These are phyloP conservation scores for Flaveria linearis DNA, from an alignment of 129 eudicot species.

Conservation along the genomic window DNA sequence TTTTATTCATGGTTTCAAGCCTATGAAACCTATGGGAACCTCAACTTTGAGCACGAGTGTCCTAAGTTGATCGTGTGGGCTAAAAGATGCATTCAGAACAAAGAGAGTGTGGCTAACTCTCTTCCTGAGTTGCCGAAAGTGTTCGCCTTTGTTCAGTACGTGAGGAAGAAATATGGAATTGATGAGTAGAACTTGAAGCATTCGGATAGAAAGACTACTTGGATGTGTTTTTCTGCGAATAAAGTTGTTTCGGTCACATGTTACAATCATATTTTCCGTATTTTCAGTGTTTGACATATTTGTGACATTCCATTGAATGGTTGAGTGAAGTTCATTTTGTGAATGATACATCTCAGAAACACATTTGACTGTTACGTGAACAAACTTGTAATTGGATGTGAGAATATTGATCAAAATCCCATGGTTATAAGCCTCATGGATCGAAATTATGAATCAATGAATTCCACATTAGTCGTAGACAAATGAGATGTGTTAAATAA, in stretches of 20 bases:
- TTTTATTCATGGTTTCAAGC: slow-evolving; percentile 49
- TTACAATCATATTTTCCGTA: not conserved
- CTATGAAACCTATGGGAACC: slow-evolving; percentile 39
- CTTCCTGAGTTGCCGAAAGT: slow-evolving; percentile 36
- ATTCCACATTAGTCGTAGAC: too few species aligned
- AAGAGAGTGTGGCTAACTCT: slow-evolving; percentile 40
- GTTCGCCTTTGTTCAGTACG: slow-evolving; percentile 25
- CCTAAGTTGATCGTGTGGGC: slow-evolving; percentile 50
- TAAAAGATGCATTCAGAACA: slow-evolving; percentile 48
- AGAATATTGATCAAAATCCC: too few species aligned
- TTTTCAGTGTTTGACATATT: not conserved
- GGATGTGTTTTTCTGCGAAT: slow-evolving; percentile 2
- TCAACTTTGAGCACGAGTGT: slow-evolving; percentile 40
- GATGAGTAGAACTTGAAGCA: slow-evolving; percentile 13
- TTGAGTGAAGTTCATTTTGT: not conserved
- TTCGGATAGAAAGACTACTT: not conserved
- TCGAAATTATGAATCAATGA: too few species aligned
- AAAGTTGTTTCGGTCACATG: not conserved
- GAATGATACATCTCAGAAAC: not conserved
- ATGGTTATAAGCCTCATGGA: too few species aligned
- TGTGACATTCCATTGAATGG: not conserved
- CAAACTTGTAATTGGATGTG: too few species aligned
- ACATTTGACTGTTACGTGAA: too few species aligned
- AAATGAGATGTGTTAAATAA: too few species aligned
- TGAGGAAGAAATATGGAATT: slow-evolving; percentile 31